Evolutionary conservation across 345 rosid genomes (phyloP), one percentile per base, ranked within the genome.

Genomic region (Dimocarpus longan): DNA sequence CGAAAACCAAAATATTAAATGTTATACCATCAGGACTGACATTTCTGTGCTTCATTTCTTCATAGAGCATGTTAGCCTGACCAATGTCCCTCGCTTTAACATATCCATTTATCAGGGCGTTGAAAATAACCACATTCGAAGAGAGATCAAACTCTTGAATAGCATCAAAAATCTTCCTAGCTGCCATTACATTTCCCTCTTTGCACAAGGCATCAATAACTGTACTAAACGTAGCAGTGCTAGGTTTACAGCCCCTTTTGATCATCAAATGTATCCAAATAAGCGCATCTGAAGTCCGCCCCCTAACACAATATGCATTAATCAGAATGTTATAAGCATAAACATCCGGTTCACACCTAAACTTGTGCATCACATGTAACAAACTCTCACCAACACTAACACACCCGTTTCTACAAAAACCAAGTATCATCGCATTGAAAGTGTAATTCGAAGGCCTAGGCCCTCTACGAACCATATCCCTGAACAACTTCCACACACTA

Each of bases 91-190:
- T 84, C 10, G 93, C 89, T 83, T 93, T 93, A 68, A 91, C 87
- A 78, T 90, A 90, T 11, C 97, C 95, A 80, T 86, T 86, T 78
- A 93, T 85, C 79, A 93, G 80, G 75, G 92, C 70, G 70, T 93
- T 93, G 82, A 81, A 93, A 11, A 85, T 80, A n/a, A 70, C 48
- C 72, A 81, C 85, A 83, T 83, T 85, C 48, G 91, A 88, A 18
- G 87, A 74, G 50, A 90, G 83, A 78, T 84, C 91, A 39, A 72
- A 40, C 59, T 86, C 85, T 3, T 82, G 88, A 43, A 92, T 89
- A 71, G 57, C 78, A 70, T 88, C 73, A 75, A 91, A 88, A 65
- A 93, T 15, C 70, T 76, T 76, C 85, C 88, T 87, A 16, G 95
- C 93, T 68, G 80, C 86, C 59, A 73, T 73, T 80, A 91, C 26